Evolutionary conservation across 257 asterid genomes (phyloP).

Genomic region (Fraxinus anomala): DNA sequence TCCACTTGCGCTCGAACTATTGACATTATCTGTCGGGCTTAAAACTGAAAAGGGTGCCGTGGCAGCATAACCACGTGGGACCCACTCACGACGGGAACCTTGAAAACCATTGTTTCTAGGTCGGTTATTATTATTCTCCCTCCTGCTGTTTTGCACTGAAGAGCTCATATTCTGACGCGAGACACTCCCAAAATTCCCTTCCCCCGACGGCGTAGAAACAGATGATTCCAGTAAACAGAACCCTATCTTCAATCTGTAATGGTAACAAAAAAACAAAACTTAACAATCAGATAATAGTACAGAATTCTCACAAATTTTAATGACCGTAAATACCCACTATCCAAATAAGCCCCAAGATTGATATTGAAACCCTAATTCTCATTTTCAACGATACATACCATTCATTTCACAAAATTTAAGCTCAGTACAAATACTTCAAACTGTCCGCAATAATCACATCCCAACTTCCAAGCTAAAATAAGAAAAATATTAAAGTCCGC

Average conservation of each 20-base stretch:
- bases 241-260: conserved; percentile 30
- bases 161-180: conserved; percentile 73
- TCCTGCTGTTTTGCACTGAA: conserved; percentile 50
- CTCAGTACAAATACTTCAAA: neutral
- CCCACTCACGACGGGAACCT: conserved; percentile 74
- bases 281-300: neutral
- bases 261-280: neutral
- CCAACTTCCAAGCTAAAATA: neutral
- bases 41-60: conserved; percentile 23
- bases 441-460: neutral
- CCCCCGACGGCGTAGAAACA: conserved; percentile 16
- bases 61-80: conserved; percentile 57
- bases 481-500: neutral
- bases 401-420: neutral
- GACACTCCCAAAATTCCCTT: conserved; percentile 33
- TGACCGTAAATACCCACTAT: neutral
- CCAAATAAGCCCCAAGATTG: neutral
- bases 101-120: conserved; percentile 51
- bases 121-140: conserved; percentile 53
- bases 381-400: neutral
- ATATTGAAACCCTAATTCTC: neutral
- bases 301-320: neutral
- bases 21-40: conserved; percentile 35
- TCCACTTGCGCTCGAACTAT: neutral
- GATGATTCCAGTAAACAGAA: neutral